Percentiles rank a stretch among this genome's conserved stretches.
These are phyloP conservation scores for Paecilomyces sp. DNA, from an alignment of 2,329 filamentous ascomycete genomes.

Conservation along the genomic window DNA sequence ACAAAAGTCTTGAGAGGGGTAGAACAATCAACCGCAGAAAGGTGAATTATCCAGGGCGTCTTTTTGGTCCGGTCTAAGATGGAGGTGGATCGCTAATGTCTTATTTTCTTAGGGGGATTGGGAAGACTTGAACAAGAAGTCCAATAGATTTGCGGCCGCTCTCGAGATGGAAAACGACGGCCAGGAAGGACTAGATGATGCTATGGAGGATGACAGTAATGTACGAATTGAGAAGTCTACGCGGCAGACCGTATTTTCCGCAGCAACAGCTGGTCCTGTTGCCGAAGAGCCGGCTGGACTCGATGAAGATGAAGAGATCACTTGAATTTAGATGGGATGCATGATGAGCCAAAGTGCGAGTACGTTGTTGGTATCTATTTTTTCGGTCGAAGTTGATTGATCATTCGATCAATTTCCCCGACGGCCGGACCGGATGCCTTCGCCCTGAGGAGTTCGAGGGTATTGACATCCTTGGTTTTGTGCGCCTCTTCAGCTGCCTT, in stretches of 20 bases:
- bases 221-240: slow-evolving; percentile 5
- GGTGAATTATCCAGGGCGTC: slow-evolving; percentile 13
- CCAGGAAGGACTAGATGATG: slow-evolving; percentile 38
- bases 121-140: slow-evolving; percentile 34
- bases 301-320: slow-evolving; percentile 38
- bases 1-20: slow-evolving; percentile 43
- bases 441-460: slow-evolving; percentile 65
- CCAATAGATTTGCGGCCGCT: slow-evolving; percentile 18
- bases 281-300: slow-evolving; percentile 19
- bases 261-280: slow-evolving; percentile 10
- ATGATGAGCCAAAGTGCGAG: slow-evolving; percentile 2
- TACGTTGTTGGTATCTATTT: slow-evolving; percentile 24
- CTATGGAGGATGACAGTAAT: slow-evolving; percentile 27
- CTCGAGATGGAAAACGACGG: slow-evolving; percentile 47
- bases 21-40: slow-evolving; percentile 44
- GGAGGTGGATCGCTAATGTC: not conserved
- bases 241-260: slow-evolving; percentile 7
- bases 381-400: slow-evolving; percentile 46
- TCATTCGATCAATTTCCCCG: slow-evolving; percentile 76
- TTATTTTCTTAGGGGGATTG: slow-evolving; percentile 24
- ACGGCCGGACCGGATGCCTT: slow-evolving; percentile 64
- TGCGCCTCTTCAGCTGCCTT: slow-evolving; percentile 90
- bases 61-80: not conserved
- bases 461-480: slow-evolving; percentile 67
- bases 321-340: slow-evolving; percentile 20